Evolutionary conservation across 176 grass and related monocot genomes (phyloP).

Genomic region (Saccharum spontaneum): DNA sequence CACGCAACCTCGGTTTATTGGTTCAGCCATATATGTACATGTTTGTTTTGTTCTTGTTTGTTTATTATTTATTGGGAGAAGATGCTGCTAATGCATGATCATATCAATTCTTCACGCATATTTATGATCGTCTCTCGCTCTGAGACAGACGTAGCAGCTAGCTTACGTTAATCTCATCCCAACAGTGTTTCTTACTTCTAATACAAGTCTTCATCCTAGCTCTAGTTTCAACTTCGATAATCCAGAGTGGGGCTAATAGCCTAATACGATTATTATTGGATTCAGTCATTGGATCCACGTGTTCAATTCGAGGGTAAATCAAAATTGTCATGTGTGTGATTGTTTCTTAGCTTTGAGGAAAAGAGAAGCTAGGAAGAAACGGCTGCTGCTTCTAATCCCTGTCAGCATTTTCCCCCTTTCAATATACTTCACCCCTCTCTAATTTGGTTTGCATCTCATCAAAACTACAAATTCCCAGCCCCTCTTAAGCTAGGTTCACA

Average conservation of each 20-base stretch:
- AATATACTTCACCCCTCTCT: neutral
- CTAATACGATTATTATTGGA: neutral
- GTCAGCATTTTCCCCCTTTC: neutral
- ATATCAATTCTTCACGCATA: neutral
- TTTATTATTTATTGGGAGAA: neutral
- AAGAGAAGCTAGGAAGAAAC: neutral
- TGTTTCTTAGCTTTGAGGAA: neutral
- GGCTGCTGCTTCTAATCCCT: neutral
- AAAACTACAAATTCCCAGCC: neutral
- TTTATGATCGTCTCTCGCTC: neutral
- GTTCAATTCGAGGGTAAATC: neutral
- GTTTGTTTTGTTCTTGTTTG: slow-evolving; percentile 19
- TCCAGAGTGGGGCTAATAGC: neutral
- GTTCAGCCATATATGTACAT: neutral
- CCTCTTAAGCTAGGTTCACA: neutral
- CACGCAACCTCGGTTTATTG: slow-evolving; percentile 30
- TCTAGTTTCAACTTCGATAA: neutral
- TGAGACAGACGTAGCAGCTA: neutral
- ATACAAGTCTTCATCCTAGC: slow-evolving; percentile 1
- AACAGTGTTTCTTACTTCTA: slow-evolving; percentile 12
- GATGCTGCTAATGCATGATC: neutral
- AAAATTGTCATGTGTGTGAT: neutral
- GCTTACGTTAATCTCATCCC: neutral
- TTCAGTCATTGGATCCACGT: neutral
- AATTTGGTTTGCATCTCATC: neutral